Percentiles rank a stretch among this genome's conserved stretches.
Evolutionary conservation across 768 basidiomycete genomes (phyloP).

Genomic region (Mycena indigotica): DNA sequence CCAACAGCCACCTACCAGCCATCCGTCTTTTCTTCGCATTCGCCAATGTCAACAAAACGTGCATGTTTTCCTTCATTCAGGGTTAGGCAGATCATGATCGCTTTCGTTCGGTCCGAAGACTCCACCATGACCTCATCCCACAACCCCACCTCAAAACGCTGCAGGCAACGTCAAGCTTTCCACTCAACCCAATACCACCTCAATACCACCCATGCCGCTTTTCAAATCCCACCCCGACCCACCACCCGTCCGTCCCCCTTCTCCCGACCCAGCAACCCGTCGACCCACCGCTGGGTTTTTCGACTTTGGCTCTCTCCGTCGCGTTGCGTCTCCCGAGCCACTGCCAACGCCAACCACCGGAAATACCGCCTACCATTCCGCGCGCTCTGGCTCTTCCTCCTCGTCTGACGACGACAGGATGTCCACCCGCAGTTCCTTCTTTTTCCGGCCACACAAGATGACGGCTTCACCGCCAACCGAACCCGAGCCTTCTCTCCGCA

Average conservation of each 20-base stretch:
- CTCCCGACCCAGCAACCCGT: background rate
- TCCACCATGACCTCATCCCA: conserved; percentile 18
- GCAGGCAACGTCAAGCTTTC: background rate
- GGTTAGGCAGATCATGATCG: too few species aligned
- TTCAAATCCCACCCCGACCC: conserved; percentile 21
- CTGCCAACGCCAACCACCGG: background rate
- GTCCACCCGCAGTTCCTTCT: conserved; percentile 11
- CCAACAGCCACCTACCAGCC: too few species aligned
- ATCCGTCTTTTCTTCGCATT: too few species aligned
- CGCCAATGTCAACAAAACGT: too few species aligned
- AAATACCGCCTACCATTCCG: conserved; percentile 13
- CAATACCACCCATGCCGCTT: conserved; percentile 29
- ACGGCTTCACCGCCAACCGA: background rate
- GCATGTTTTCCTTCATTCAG: too few species aligned
- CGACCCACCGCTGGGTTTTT: conserved; percentile 1
- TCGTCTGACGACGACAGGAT: background rate
- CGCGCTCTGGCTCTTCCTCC: background rate
- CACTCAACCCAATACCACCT: background rate
- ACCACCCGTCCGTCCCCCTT: background rate
- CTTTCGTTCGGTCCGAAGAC: background rate
- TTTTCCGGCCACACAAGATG: conserved; percentile 13
- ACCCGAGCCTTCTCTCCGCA: background rate
- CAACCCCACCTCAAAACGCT: background rate
- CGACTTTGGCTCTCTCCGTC: conserved; percentile 1
- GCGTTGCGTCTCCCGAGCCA: background rate